phyloP scores from a whole-genome alignment of 345 rosid species.

The Brassica carinata region DNA sequence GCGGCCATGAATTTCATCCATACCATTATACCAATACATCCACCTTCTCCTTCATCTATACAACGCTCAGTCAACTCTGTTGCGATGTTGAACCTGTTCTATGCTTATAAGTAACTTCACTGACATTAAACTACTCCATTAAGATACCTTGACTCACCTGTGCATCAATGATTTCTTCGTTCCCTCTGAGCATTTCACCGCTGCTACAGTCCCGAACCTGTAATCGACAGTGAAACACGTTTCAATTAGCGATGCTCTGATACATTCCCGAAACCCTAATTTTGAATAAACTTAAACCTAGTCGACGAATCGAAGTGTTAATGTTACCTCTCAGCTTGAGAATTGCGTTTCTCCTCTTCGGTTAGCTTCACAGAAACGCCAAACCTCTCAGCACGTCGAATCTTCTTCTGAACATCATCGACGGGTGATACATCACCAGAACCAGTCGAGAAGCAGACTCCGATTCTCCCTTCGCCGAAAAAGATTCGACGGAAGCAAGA shows the following conservation, averaged over 20 bases:
- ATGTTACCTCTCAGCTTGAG: constrained; percentile 66
- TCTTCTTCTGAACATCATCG: constrained; percentile 67
- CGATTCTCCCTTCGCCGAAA: too few species aligned
- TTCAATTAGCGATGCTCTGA: too few species aligned
- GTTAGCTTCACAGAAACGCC: constrained; percentile 75
- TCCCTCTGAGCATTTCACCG: too few species aligned
- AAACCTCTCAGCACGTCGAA: constrained; percentile 93
- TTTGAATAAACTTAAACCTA: too few species aligned
- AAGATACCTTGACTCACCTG: constrained; percentile 29
- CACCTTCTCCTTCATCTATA: constrained; percentile 69
- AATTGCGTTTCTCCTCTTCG: constrained; percentile 88
- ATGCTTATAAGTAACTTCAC: constrained; percentile 33
- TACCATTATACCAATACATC: constrained; percentile 84
- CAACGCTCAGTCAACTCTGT: constrained; percentile 42
- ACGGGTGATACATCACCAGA: constrained; percentile 40
- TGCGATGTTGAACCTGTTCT: constrained; percentile 44
- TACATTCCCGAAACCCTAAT: too few species aligned
- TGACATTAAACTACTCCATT: not conserved
- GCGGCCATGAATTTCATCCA: constrained; percentile 99
- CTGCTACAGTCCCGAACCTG: too few species aligned
- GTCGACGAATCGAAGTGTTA: too few species aligned
- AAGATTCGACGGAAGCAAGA: too few species aligned
- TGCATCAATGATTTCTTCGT: constrained; percentile 63
- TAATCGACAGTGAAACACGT: too few species aligned
- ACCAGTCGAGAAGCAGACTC: not conserved